Percentiles rank a stretch among this genome's conserved stretches.
These are phyloP conservation scores for Phytophthora pinifolia DNA, from an alignment of 352 stramenopile species.

Conservation along the genomic window DNA sequence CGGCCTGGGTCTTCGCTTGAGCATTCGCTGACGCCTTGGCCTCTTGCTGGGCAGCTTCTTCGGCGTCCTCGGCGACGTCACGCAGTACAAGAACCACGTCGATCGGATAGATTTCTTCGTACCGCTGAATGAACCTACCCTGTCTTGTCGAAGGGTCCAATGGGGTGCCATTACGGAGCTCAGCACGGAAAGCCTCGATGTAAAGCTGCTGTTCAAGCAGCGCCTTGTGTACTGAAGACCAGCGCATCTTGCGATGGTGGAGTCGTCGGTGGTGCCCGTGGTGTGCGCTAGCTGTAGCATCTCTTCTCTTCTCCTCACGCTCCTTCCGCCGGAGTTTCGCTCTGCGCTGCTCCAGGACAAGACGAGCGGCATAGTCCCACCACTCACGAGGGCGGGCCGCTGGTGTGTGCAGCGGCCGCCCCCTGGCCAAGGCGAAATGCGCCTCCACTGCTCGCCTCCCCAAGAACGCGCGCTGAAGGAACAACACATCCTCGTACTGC, in stretches of 20 bases:
- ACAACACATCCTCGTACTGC: slow-evolving; percentile 84
- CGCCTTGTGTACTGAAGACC: slow-evolving; percentile 57
- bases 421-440: slow-evolving; percentile 61
- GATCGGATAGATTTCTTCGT: slow-evolving; percentile 65
- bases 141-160: slow-evolving; percentile 48
- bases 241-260: slow-evolving; percentile 46
- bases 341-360: slow-evolving; percentile 45
- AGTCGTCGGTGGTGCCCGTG: slow-evolving; percentile 12
- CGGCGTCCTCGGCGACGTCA: slow-evolving; percentile 59
- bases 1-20: slow-evolving; percentile 19
- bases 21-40: slow-evolving; percentile 28
- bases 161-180: slow-evolving; percentile 41
- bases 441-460: slow-evolving; percentile 60
- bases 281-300: background rate
- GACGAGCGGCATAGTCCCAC: slow-evolving; percentile 73
- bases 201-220: slow-evolving; percentile 61
- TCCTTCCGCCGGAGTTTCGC: slow-evolving; percentile 22
- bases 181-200: slow-evolving; percentile 49
- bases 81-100: slow-evolving; percentile 69
- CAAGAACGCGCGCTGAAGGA: slow-evolving; percentile 67
- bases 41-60: slow-evolving; percentile 38
- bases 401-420: slow-evolving; percentile 54
- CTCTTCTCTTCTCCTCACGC: background rate
- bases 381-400: slow-evolving; percentile 49
- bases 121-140: slow-evolving; percentile 42